phyloP scores from a whole-genome alignment of 2,329 filamentous ascomycete genomes.

The Teratosphaeria gauchensis region DNA sequence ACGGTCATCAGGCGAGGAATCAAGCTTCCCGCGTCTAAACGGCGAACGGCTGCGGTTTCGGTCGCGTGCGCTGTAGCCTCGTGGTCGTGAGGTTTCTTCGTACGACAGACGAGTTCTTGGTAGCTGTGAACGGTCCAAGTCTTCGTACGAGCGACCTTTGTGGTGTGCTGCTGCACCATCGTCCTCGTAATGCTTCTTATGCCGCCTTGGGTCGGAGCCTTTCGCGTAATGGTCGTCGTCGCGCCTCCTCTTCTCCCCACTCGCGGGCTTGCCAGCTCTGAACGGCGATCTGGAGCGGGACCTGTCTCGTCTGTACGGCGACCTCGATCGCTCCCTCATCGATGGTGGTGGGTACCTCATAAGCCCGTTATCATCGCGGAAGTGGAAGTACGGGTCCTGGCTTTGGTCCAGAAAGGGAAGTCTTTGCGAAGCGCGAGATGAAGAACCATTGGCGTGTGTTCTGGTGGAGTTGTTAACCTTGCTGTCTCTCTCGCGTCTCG shows the following conservation, averaged over 20 bases:
- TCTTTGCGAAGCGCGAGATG: slow-evolving; percentile 23
- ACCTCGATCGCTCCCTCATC: slow-evolving; percentile 36
- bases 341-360: slow-evolving; percentile 24
- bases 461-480: slow-evolving; percentile 90
- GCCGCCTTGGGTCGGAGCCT: slow-evolving; percentile 49
- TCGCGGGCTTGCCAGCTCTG: slow-evolving; percentile 14
- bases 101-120: slow-evolving; percentile 3
- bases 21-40: slow-evolving; percentile 7
- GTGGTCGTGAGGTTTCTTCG: slow-evolving; percentile 15
- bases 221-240: slow-evolving; percentile 50
- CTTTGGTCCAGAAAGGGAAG: slow-evolving; percentile 4
- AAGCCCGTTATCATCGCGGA: slow-evolving; percentile 26
- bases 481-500: slow-evolving; percentile 61
- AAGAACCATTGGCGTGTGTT: slow-evolving; percentile 33
- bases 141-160: slow-evolving; percentile 23
- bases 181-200: slow-evolving; percentile 52
- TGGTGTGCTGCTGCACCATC: slow-evolving; percentile 29
- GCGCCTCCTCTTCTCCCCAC: slow-evolving; percentile 55
- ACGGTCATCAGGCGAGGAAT: slow-evolving; percentile 8
- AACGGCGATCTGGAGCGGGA: slow-evolving; percentile 22
- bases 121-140: slow-evolving; percentile 33
- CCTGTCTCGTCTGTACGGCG: slow-evolving; percentile 43
- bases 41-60: slow-evolving; percentile 19
- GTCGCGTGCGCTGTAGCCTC: slow-evolving; percentile 3
- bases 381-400: slow-evolving; percentile 14